Evolutionary conservation across 164 flowering plant genomes (phyloP).

Genomic region (Chimonanthus praecox): DNA sequence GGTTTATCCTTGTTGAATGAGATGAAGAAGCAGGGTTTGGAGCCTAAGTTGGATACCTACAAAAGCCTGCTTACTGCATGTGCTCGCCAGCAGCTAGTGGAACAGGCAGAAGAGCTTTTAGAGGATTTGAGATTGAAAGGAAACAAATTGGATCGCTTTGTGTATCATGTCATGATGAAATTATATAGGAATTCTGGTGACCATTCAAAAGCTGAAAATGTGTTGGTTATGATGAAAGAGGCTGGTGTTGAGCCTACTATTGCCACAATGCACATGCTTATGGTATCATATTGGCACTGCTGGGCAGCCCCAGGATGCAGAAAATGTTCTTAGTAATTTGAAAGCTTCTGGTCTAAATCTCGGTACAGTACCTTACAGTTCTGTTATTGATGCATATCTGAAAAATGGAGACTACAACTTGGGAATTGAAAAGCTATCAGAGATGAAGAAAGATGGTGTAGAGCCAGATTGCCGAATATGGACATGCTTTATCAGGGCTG

Average conservation of each 20-base stretch:
- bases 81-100: slow-evolving; percentile 54
- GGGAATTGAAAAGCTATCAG: slow-evolving; percentile 67
- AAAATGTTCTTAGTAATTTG: slow-evolving; percentile 63
- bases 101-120: slow-evolving; percentile 79
- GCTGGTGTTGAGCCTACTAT: slow-evolving; percentile 67
- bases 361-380: slow-evolving; percentile 65
- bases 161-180: slow-evolving; percentile 95
- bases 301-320: slow-evolving; percentile 81
- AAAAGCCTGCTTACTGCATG: slow-evolving; percentile 86
- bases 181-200: slow-evolving; percentile 61
- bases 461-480: slow-evolving; percentile 89
- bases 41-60: slow-evolving; percentile 73
- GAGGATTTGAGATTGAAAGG: slow-evolving; percentile 51
- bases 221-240: slow-evolving; percentile 68
- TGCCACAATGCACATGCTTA: slow-evolving; percentile 96
- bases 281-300: slow-evolving; percentile 86
- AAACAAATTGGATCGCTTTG: slow-evolving; percentile 65
- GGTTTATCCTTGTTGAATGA: slow-evolving; percentile 64
- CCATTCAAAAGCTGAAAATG: slow-evolving; percentile 65
- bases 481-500: slow-evolving; percentile 92
- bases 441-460: slow-evolving; percentile 72
- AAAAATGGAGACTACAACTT: slow-evolving; percentile 58
- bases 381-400: slow-evolving; percentile 89
- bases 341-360: slow-evolving; percentile 38
- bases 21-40: slow-evolving; percentile 57